Evolutionary conservation across 116 monocot genomes (phyloP).

Genomic region (Phalaenopsis hybrid): DNA sequence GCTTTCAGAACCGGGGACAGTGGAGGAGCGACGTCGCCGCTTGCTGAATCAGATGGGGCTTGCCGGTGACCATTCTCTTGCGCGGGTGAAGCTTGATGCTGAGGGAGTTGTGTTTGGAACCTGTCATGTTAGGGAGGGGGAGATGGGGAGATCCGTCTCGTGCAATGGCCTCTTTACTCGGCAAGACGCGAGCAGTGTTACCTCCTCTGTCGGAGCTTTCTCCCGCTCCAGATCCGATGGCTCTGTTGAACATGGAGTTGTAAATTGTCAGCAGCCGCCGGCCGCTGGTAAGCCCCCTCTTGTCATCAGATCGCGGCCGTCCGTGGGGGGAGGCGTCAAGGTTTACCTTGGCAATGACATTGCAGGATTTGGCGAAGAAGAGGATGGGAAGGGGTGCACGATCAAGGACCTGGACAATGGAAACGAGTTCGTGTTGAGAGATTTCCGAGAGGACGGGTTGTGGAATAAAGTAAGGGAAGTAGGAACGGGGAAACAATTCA

Average conservation of each 20-base stretch:
- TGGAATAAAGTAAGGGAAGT: slow-evolving; percentile 71
- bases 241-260: slow-evolving; percentile 27
- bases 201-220: slow-evolving; percentile 12
- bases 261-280: slow-evolving; percentile 9
- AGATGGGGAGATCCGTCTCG: slow-evolving; percentile 23
- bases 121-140: not conserved
- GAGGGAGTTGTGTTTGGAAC: slow-evolving; percentile 4
- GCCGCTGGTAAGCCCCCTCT: slow-evolving; percentile 10
- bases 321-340: slow-evolving; percentile 11
- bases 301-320: slow-evolving; percentile 16
- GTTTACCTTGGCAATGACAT: slow-evolving; percentile 10
- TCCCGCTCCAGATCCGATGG: slow-evolving; percentile 52
- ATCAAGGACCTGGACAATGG: slow-evolving; percentile 85
- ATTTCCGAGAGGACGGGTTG: slow-evolving; percentile 62
- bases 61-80: slow-evolving; percentile 29
- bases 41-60: slow-evolving; percentile 47
- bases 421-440: slow-evolving; percentile 84
- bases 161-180: slow-evolving; percentile 10
- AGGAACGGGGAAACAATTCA: slow-evolving; percentile 75
- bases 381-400: slow-evolving; percentile 25
- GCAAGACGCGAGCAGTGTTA: not conserved
- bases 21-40: slow-evolving; percentile 43
- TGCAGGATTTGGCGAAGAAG: not conserved
- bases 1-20: slow-evolving; percentile 28
- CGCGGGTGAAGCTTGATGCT: slow-evolving; percentile 21